Evolutionary conservation across 2,329 filamentous ascomycete genomes (phyloP).

Genomic region (Cladobotryum protrusum): DNA sequence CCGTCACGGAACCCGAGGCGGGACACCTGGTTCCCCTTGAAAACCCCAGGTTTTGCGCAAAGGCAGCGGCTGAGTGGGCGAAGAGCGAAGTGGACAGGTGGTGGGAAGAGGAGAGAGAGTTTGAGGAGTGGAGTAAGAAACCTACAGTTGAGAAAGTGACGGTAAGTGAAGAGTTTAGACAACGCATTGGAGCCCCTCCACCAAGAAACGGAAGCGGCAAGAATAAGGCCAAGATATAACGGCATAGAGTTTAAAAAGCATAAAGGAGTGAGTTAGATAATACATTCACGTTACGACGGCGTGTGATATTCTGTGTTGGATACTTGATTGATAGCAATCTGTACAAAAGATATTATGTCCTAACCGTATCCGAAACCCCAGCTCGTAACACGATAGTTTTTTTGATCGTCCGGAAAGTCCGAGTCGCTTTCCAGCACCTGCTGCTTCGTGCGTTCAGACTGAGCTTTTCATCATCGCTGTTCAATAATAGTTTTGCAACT

Average conservation of each 20-base stretch:
- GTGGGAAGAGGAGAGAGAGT: slow-evolving; percentile 50
- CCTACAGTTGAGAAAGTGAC: slow-evolving; percentile 48
- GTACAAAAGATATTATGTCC: too few relatives aligned
- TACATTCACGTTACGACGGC: too few relatives aligned
- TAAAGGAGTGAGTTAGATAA: too few relatives aligned
- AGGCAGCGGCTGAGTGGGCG: slow-evolving; percentile 52
- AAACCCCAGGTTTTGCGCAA: slow-evolving; percentile 59
- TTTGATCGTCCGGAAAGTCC: too few relatives aligned
- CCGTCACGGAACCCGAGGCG: slow-evolving; percentile 55
- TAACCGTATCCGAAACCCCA: too few relatives aligned
- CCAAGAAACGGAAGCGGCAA: slow-evolving; percentile 12
- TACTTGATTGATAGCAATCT: too few relatives aligned
- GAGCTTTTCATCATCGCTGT: too few relatives aligned
- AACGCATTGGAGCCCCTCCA: slow-evolving; percentile 36
- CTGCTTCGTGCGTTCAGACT: too few relatives aligned
- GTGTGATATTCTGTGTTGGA: too few relatives aligned
- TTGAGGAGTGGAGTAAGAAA: slow-evolving; percentile 48
- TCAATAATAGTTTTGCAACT: background rate
- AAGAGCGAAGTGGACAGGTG: slow-evolving; percentile 50
- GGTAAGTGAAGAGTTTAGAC: slow-evolving; percentile 43
- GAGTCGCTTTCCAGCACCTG: too few relatives aligned
- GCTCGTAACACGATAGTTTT: too few relatives aligned
- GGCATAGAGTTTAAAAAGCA: background rate
- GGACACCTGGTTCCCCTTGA: slow-evolving; percentile 87
- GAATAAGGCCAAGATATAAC: slow-evolving; percentile 24